A percentile compares a stretch with the other conserved stretches of the same genome.
These are phyloP conservation scores for Penicillium fimorum DNA, from an alignment of 495 filamentous ascomycete species.

Conservation along the genomic window DNA sequence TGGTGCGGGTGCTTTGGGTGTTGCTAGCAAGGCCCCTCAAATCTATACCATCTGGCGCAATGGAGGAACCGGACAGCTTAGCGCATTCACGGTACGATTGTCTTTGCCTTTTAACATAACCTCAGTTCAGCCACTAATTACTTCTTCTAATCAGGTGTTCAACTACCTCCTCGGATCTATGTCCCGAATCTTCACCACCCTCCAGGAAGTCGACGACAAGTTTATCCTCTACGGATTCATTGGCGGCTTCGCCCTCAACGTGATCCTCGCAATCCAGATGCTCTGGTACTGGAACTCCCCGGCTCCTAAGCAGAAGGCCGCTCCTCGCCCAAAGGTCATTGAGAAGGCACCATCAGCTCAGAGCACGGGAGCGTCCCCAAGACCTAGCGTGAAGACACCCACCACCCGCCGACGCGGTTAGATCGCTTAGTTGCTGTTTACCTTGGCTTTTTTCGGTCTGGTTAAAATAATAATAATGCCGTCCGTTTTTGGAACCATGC, in stretches of 20 bases:
- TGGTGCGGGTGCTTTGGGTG: constrained; percentile 74
- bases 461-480: constrained; percentile 15
- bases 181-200: constrained; percentile 91
- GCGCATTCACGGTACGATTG: constrained; percentile 83
- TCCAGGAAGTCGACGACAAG: constrained; percentile 94
- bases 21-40: constrained; percentile 90
- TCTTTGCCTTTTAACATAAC: not conserved
- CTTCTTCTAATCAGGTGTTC: constrained; percentile 66
- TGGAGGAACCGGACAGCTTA: constrained; percentile 90
- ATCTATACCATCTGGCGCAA: constrained; percentile 78
- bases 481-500: constrained; percentile 13
- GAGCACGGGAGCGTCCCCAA: constrained; percentile 39
- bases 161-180: constrained; percentile 93
- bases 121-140: constrained; percentile 11
- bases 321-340: constrained; percentile 41
- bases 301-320: constrained; percentile 34
- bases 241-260: constrained; percentile 82
- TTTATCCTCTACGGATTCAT: constrained; percentile 92
- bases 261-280: constrained; percentile 87
- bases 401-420: constrained; percentile 53
- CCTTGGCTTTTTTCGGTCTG: constrained; percentile 10
- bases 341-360: constrained; percentile 31
- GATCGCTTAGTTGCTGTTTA: not conserved
- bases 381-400: constrained; percentile 37
- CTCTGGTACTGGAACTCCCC: constrained; percentile 91